Evolutionary conservation across 306 rosid species (phyloP).

Genomic region (Alnus glutinosa): DNA sequence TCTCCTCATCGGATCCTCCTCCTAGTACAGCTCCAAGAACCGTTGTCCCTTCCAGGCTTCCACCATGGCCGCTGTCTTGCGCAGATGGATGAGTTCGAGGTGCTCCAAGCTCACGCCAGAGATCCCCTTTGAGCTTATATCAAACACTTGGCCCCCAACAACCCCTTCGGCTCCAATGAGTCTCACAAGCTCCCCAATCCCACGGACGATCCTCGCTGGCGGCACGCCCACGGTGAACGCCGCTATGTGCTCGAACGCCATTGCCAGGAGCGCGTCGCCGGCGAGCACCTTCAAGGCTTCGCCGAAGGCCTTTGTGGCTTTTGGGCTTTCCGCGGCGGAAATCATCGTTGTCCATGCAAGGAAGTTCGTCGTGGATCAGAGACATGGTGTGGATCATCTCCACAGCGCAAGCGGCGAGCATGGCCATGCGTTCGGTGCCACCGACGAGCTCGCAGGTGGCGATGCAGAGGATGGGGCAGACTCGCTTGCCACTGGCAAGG

Average conservation of each 20-base stretch:
- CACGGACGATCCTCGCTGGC: constrained; percentile 41
- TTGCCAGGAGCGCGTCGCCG: constrained; percentile 59
- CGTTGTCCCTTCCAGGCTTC: constrained; percentile 66
- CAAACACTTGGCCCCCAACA: constrained; percentile 70
- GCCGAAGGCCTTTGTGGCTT: constrained; percentile 67
- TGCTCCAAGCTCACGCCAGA: constrained; percentile 43
- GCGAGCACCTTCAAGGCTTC: constrained; percentile 69
- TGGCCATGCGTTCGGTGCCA: constrained; percentile 42
- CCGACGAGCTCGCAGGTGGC: constrained; percentile 75
- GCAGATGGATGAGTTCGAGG: constrained; percentile 60
- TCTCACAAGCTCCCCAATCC: constrained; percentile 51
- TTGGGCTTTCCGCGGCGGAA: constrained; percentile 76
- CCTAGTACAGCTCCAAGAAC: constrained; percentile 70
- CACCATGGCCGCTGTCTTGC: constrained; percentile 65
- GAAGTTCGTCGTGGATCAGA: constrained; percentile 73
- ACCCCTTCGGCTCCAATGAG: constrained; percentile 60
- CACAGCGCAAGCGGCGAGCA: constrained; percentile 69
- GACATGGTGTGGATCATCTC: constrained; percentile 90
- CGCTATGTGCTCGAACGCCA: constrained; percentile 64
- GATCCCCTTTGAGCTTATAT: constrained; percentile 44
- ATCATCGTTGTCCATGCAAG: constrained; percentile 81
- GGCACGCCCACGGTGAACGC: constrained; percentile 32
- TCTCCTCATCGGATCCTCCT: constrained; percentile 52
- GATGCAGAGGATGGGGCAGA: constrained; percentile 63
- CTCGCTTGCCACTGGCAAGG: constrained; percentile 72